Evolutionary conservation across 2,329 filamentous ascomycete species (phyloP).

Genomic region (Trichoderma sp.): DNA sequence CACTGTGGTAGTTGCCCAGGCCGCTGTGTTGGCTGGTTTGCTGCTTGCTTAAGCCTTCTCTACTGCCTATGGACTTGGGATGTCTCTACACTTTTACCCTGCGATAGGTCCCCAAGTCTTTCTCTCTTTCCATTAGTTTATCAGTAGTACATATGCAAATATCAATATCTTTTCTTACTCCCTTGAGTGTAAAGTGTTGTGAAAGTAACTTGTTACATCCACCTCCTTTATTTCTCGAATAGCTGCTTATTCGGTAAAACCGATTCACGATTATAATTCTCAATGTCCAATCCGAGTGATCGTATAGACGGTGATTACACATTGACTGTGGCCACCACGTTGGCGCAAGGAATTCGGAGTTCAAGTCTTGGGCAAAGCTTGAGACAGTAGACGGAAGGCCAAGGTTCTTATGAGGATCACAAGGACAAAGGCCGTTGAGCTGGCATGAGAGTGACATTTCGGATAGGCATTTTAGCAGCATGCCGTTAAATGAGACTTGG

Average conservation of each 20-base stretch:
- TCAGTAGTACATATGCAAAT: neutral
- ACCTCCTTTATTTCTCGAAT: neutral
- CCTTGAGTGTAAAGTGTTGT: neutral
- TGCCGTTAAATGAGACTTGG: neutral
- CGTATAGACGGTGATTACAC: neutral
- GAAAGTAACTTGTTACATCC: neutral
- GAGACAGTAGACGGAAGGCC: neutral
- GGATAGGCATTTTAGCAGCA: neutral
- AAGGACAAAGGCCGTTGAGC: neutral
- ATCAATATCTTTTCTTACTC: neutral
- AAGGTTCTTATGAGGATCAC: neutral
- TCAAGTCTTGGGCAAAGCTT: neutral
- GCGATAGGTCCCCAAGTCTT: neutral
- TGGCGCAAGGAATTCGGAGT: neutral
- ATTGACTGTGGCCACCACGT: neutral
- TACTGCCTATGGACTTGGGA: neutral
- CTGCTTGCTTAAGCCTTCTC: conserved; percentile 27
- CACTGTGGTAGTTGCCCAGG: conserved; percentile 28
- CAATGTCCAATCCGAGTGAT: neutral
- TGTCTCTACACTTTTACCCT: neutral
- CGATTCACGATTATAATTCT: neutral
- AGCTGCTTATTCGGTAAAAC: neutral
- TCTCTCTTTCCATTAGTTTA: neutral
- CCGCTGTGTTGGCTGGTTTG: conserved; percentile 29
- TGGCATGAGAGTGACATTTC: neutral